A percentile compares a stretch with the other conserved stretches of the same genome.
Evolutionary conservation across 2,329 filamentous ascomycete species (phyloP).

Genomic region (Monilinia laxa): DNA sequence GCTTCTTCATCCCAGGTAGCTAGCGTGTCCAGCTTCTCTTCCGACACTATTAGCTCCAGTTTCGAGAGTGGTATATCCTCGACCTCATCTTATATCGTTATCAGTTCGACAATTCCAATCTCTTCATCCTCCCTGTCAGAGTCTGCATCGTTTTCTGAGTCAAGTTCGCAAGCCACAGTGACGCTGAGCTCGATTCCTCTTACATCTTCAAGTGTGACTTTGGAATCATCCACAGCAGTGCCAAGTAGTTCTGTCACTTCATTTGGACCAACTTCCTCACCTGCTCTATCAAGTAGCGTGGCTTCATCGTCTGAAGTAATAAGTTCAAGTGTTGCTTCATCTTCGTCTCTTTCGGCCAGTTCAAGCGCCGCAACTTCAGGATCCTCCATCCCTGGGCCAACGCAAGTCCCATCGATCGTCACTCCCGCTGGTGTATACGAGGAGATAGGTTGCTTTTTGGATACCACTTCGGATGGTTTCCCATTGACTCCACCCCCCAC

Average conservation of each 20-base stretch:
- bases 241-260: slow-evolving; percentile 1
- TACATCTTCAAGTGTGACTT: too few species aligned
- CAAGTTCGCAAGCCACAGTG: background rate
- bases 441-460: slow-evolving; percentile 8
- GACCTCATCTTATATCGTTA: background rate
- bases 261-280: slow-evolving; percentile 6
- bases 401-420: background rate
- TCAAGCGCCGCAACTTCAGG: slow-evolving; percentile 10
- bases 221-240: background rate
- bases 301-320: slow-evolving; percentile 1
- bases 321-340: background rate
- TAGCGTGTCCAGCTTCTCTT: background rate
- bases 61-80: background rate
- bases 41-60: background rate
- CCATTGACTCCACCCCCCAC: slow-evolving; percentile 12
- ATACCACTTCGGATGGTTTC: slow-evolving; percentile 5
- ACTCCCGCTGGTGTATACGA: slow-evolving; percentile 1
- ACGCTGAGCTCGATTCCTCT: slow-evolving; percentile 3
- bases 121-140: too few species aligned
- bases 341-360: background rate
- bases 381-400: slow-evolving; percentile 9
- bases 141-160: too few species aligned
- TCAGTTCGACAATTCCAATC: slow-evolving; percentile 2
- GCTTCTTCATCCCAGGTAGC: background rate
- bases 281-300: too few species aligned